Evolutionary conservation across 345 rosid genomes (phyloP).

Genomic region (Salix exigua): DNA sequence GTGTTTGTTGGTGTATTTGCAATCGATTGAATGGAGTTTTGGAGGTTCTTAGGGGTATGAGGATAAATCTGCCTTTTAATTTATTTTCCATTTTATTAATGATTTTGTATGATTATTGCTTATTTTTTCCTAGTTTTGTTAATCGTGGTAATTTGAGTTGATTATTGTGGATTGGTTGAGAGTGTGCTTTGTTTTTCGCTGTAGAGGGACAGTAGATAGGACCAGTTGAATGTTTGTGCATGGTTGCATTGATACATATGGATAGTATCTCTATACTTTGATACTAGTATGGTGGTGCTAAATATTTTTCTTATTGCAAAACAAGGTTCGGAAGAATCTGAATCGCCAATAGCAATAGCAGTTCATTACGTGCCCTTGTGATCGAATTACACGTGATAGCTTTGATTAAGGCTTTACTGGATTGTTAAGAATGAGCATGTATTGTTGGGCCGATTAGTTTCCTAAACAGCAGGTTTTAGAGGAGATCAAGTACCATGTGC

Average conservation of each 20-base stretch:
- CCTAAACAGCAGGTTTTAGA: background rate
- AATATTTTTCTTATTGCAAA: conserved; percentile 1
- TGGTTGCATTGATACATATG: background rate
- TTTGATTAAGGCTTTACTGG: background rate
- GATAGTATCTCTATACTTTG: background rate
- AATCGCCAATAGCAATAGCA: background rate
- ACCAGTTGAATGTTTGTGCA: background rate
- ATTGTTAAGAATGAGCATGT: background rate
- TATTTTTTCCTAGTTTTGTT: background rate
- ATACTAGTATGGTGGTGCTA: background rate
- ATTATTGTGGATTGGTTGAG: background rate
- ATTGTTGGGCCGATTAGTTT: background rate
- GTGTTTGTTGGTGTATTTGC: background rate
- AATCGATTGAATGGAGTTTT: background rate
- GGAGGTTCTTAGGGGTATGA: background rate
- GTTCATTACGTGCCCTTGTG: background rate
- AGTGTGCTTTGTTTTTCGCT: background rate
- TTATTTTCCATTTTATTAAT: background rate
- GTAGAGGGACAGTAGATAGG: background rate
- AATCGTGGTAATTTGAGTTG: background rate
- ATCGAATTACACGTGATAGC: background rate
- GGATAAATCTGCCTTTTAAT: background rate
- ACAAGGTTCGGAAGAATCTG: background rate
- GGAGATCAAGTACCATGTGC: background rate
- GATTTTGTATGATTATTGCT: background rate